Evolutionary conservation across 2,329 filamentous ascomycete species (phyloP).

Genomic region (Penicillium vulpinum): DNA sequence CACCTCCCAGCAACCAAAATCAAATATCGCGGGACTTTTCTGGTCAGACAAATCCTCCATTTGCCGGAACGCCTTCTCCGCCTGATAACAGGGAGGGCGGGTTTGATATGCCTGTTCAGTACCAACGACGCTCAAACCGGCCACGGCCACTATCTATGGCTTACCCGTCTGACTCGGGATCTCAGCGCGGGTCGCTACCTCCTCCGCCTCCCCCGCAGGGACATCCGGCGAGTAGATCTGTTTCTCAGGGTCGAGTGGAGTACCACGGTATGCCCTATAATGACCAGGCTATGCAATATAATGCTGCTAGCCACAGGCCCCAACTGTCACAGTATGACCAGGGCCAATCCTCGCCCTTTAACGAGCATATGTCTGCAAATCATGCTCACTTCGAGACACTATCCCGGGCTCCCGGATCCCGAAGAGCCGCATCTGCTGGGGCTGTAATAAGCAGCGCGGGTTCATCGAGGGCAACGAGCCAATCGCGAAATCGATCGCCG

Average conservation of each 20-base stretch:
- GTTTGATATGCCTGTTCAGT: slow-evolving; percentile 23
- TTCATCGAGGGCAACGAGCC: slow-evolving; percentile 35
- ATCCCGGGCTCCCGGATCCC: slow-evolving; percentile 41
- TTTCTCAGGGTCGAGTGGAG: slow-evolving; percentile 34
- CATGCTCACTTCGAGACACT: slow-evolving; percentile 24
- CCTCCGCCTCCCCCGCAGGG: slow-evolving; percentile 41
- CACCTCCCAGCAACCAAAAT: slow-evolving; percentile 35
- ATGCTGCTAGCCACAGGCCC: slow-evolving; percentile 17
- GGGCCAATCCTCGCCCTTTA: slow-evolving; percentile 20
- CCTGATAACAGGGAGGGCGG: slow-evolving; percentile 16
- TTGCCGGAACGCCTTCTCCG: slow-evolving; percentile 17
- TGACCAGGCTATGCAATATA: slow-evolving; percentile 2
- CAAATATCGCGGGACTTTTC: slow-evolving; percentile 15
- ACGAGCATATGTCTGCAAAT: slow-evolving; percentile 12
- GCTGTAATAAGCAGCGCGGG: slow-evolving; percentile 39
- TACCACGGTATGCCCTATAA: slow-evolving; percentile 22
- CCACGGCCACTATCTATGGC: slow-evolving; percentile 38
- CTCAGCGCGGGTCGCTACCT: slow-evolving; percentile 33
- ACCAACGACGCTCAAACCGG: slow-evolving; percentile 29
- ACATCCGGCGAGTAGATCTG: slow-evolving; percentile 31
- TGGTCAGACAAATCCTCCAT: slow-evolving; percentile 17
- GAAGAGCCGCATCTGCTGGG: slow-evolving; percentile 48
- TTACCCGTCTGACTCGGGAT: slow-evolving; percentile 27
- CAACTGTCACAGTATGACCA: slow-evolving; percentile 23
- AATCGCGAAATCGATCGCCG: slow-evolving; percentile 36